Evolutionary conservation across 2,329 filamentous ascomycete species (phyloP).

Genomic region (Trichoderma hamatum): DNA sequence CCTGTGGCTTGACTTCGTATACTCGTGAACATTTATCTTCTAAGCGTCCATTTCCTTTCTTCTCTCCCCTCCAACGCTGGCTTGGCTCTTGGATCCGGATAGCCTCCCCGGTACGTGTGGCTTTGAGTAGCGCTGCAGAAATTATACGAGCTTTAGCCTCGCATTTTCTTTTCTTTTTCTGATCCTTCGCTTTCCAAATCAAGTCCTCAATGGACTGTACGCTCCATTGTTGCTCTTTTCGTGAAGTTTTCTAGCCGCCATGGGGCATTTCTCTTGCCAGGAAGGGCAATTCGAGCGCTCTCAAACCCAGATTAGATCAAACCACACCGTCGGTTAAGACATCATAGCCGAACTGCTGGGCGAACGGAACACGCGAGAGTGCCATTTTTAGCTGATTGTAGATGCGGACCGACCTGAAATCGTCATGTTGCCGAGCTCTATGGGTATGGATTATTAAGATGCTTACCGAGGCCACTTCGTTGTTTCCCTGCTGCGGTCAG

Average conservation of each 20-base stretch:
- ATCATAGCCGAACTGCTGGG: background rate
- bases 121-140: background rate
- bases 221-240: background rate
- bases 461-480: background rate
- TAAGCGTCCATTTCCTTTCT: background rate
- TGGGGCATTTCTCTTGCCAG: background rate
- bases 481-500: background rate
- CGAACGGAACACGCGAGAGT: background rate
- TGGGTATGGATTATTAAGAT: background rate
- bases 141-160: background rate
- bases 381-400: background rate
- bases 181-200: background rate
- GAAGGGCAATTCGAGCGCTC: background rate
- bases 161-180: background rate
- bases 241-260: background rate
- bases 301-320: background rate
- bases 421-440: background rate
- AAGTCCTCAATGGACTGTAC: background rate
- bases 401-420: background rate
- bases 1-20: background rate
- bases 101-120: background rate
- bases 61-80: background rate
- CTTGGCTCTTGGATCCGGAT: background rate
- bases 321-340: conserved; percentile 2
- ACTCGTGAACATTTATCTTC: background rate